Base-by-base conservation (phyloP, 768 basidiomycete species). In the Panus rudis region DNA sequence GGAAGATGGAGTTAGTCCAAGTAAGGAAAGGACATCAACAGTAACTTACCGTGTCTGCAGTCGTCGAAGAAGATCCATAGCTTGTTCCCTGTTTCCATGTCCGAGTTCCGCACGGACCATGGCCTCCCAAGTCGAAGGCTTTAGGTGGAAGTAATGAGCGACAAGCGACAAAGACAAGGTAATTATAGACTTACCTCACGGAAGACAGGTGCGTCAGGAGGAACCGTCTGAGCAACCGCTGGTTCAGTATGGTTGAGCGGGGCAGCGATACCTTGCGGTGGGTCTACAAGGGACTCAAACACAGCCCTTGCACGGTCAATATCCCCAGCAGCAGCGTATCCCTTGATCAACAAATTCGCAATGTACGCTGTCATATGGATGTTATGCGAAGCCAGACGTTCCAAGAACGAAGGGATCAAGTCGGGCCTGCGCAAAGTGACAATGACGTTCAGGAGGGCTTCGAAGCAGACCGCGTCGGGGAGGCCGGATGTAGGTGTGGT, bases 321-420 rank as follows among this genome's bases (percentile, higher is more conserved):
- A 31, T 84, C 69, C 14, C 83, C 82, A 1, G 71, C 72, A 21
- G 80, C 74, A 0, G 92, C 72, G 53, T 80, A 76, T 3, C 77
- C 82, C 54, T 75, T 72, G 65, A 92, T 87, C 54, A 90, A 66
- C 44, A 83, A 71, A 66, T 97, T 97, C 21, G 84, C 86, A 51
- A 97, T 87, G 63, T 99, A 99, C 5, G 94, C 92, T 2, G 93
- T 97, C 78, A 92, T 84, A 54, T 86, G 84, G 6, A 92, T 78
- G 24, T 79, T 78, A 5, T 73, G 68, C 1, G 63, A 52, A 19
- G 63, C 66, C 68, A 97, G 78, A 45, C 77, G 75, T 24, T 65
- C 58, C 26, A 84, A 61, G 58, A 89, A 92, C 14, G 64, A 53
- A 0, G 81, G 79, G 20, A 92, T 73, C 35, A 92, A 75, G 50